phyloP scores from a whole-genome alignment of 108 stramenopile genomes.

The Nitzschia inconspicua region DNA sequence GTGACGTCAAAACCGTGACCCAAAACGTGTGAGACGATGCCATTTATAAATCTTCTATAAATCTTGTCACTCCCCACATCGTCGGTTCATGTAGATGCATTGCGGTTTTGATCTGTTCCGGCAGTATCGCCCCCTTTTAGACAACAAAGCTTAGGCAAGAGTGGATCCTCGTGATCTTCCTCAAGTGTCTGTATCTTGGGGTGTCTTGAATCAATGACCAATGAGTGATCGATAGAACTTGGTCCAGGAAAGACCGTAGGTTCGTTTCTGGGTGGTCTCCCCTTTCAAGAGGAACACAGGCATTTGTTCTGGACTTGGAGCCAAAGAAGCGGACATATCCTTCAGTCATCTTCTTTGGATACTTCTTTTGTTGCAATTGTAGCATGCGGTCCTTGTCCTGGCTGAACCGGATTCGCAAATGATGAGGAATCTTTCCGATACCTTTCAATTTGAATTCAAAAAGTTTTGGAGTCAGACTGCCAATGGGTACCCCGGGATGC shows the following conservation, averaged over 20 bases:
- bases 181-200: too few species aligned
- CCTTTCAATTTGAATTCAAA: constrained; percentile 33
- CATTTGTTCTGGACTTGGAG: constrained; percentile 5
- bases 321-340: constrained; percentile 26
- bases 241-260: background rate
- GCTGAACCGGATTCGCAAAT: constrained; percentile 2
- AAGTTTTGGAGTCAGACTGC: background rate
- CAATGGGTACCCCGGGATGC: constrained; percentile 11
- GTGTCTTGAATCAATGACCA: constrained; percentile 25
- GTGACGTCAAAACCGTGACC: too few species aligned
- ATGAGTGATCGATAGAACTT: constrained; percentile 11
- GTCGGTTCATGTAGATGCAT: too few species aligned
- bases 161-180: constrained; percentile 18
- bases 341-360: constrained; percentile 22
- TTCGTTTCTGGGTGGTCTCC: constrained; percentile 11
- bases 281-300: constrained; percentile 5
- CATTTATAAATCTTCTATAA: too few species aligned
- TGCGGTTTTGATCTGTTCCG: too few species aligned
- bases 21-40: too few species aligned
- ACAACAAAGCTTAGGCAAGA: too few species aligned
- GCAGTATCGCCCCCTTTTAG: too few species aligned
- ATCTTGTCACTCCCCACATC: too few species aligned
- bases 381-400: constrained; percentile 15
- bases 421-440: background rate
- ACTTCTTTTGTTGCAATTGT: background rate